Percentiles rank a stretch among this genome's conserved stretches.
Conservation (phyloP, 495 filamentous ascomycete species). For the Talaromyces ruber region DNA sequence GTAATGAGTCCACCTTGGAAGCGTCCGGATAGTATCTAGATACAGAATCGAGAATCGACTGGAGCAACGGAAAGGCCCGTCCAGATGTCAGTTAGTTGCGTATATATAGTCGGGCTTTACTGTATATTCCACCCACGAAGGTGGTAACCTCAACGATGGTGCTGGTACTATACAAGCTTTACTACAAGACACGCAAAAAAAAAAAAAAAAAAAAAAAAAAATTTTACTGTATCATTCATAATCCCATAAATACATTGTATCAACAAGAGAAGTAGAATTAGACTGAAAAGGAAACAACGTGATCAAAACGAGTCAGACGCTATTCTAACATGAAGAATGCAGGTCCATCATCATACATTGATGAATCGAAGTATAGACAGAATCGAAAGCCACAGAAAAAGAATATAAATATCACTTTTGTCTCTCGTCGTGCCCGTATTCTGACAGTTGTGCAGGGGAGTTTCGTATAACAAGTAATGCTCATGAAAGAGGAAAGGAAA, state of each 20-base stretch:
- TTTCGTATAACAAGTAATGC: conserved; percentile 12
- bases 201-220: background rate
- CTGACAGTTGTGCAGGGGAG: background rate
- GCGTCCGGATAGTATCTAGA: too few relatives aligned
- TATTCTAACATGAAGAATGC: background rate
- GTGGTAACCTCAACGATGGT: too few relatives aligned
- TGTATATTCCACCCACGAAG: too few relatives aligned
- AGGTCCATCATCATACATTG: background rate
- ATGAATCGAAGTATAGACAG: background rate
- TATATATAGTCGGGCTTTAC: too few relatives aligned
- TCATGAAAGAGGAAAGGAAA: conserved; percentile 7
- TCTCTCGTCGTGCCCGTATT: background rate
- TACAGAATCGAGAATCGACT: too few relatives aligned
- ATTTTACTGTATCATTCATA: background rate
- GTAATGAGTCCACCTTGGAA: too few relatives aligned
- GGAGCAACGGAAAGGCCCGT: too few relatives aligned
- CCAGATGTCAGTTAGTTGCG: too few relatives aligned
- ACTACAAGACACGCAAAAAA: too few relatives aligned
- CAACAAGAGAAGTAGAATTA: background rate
- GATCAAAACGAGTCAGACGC: background rate
- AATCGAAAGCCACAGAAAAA: conserved; percentile 4
- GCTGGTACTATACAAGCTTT: background rate
- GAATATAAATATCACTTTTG: conserved; percentile 8
- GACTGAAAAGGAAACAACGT: background rate
- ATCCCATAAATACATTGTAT: background rate